phyloP scores from a whole-genome alignment of 257 asterid genomes.

The Orobanche coerulescens region DNA sequence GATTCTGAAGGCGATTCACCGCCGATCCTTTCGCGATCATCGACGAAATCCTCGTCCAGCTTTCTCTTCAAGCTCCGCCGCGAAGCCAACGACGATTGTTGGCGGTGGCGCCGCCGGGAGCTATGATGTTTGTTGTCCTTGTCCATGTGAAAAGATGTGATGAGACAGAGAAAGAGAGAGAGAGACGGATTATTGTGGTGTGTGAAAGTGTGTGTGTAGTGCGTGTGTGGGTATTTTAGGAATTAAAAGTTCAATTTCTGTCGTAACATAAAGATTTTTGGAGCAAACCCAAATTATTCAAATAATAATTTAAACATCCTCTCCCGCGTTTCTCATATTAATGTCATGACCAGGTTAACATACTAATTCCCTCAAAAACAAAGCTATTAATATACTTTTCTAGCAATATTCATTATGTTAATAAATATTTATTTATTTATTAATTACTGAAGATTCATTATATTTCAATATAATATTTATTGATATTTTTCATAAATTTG shows the following conservation, averaged over 20 bases:
- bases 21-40: slow-evolving; percentile 47
- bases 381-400: neutral
- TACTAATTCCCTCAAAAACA: neutral
- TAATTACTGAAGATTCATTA: no score
- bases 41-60: slow-evolving; percentile 50
- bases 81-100: slow-evolving; percentile 40
- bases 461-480: no score
- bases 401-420: no score
- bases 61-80: slow-evolving; percentile 85
- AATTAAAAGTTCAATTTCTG: neutral
- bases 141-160: slow-evolving; percentile 51
- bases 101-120: slow-evolving; percentile 64
- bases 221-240: slow-evolving; percentile 46
- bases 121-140: slow-evolving; percentile 69
- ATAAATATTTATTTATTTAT: no score
- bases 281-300: slow-evolving; percentile 15
- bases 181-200: slow-evolving; percentile 21
- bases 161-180: slow-evolving; percentile 29
- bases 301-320: slow-evolving; percentile 20
- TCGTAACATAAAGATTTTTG: neutral
- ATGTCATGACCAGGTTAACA: neutral
- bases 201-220: slow-evolving; percentile 21
- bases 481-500: no score
- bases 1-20: slow-evolving; percentile 41
- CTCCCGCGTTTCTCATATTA: slow-evolving; percentile 32